A percentile compares a stretch with the other conserved stretches of the same genome.
Evolutionary conservation across 352 stramenopile genomes (phyloP).

Genomic region (Globisporangium parvum): DNA sequence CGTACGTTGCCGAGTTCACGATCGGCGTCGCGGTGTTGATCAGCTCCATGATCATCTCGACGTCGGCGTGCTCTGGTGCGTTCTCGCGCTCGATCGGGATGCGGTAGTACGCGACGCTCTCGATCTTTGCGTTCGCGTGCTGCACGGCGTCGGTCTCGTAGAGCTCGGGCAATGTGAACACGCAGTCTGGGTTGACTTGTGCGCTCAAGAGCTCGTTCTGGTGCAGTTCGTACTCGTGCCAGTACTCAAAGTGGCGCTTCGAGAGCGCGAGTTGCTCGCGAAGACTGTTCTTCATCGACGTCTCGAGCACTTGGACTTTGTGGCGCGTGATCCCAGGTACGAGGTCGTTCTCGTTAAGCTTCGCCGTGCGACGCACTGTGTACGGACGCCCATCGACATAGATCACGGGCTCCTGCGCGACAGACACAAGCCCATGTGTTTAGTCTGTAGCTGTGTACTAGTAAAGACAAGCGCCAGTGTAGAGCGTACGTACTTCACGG

Average conservation of each 20-base stretch:
- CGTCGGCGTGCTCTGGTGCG: slow-evolving; percentile 63
- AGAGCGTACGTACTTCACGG: slow-evolving; percentile 37
- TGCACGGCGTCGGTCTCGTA: slow-evolving; percentile 41
- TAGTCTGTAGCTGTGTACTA: not conserved
- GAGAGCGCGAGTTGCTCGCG: slow-evolving; percentile 50
- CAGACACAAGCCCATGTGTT: not conserved
- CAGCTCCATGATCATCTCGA: slow-evolving; percentile 62
- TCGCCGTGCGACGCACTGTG: slow-evolving; percentile 63
- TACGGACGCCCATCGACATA: slow-evolving; percentile 73
- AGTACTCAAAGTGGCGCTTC: slow-evolving; percentile 70
- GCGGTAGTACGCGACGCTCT: slow-evolving; percentile 56
- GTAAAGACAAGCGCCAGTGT: not conserved
- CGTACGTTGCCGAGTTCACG: slow-evolving; percentile 14
- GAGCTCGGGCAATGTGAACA: slow-evolving; percentile 64
- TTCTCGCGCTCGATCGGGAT: slow-evolving; percentile 82
- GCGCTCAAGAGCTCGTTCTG: slow-evolving; percentile 55
- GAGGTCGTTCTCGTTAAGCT: slow-evolving; percentile 81
- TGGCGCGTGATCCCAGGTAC: slow-evolving; percentile 78
- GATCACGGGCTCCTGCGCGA: slow-evolving; percentile 70
- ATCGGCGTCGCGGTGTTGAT: slow-evolving; percentile 26
- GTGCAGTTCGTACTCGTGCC: slow-evolving; percentile 57
- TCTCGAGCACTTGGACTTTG: slow-evolving; percentile 76
- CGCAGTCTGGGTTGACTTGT: slow-evolving; percentile 31
- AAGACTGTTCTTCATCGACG: slow-evolving; percentile 73
- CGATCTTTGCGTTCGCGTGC: slow-evolving; percentile 26